Evolutionary conservation across 345 rosid genomes (phyloP), one percentile per base, ranked within the genome.

Genomic region (Rubroshorea leprosula): DNA sequence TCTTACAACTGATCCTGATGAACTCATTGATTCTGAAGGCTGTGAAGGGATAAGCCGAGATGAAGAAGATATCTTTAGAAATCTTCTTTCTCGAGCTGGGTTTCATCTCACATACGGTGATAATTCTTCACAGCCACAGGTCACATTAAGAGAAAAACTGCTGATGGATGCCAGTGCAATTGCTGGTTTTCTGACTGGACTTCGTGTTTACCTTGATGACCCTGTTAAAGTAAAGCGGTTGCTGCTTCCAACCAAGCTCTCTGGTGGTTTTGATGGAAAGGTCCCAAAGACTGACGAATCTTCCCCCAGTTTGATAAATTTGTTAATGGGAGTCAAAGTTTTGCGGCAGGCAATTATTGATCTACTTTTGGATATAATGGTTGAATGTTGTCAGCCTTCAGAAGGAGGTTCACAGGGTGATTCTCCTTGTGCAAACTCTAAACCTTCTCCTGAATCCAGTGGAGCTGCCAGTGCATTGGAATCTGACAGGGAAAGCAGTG

Each of bases 91-190:
- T 16, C 86, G 82, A 71, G 99, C 99, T 74, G 97, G 99, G 53
- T 87, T 94, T 74, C 99, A 90, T 73, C 87, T 94, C 61, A 76
- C 93, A 6, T 90, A 83, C 69, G 95, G 95, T 51, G 99, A 94
- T 68, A 90, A 86, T 80, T 73, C 80, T 70, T 87, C 95, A 57
- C 87, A 87, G 52, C 97, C 96, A 51, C 95, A 90, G 79, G 86
- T 87, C 57, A 87, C 88, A 15, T 74, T 87, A 62, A 74, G 89
- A 52, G 95, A 87, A 73, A 94, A 90, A 80, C 97, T 90, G 76
- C 76, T 94, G 59, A 94, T 90, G 96, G 99, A 94, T 74, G 99
- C 99, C 38, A 93, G 99, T 53, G 96, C 99, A 22, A 87, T 94
- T 70, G 95, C 99, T 54, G 97, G 99, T 72, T 94, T 94, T 80